Evolutionary conservation across 139 green algal species (phyloP), one percentile per base, ranked within the genome.

Genomic region (Chlorella sorokiniana): DNA sequence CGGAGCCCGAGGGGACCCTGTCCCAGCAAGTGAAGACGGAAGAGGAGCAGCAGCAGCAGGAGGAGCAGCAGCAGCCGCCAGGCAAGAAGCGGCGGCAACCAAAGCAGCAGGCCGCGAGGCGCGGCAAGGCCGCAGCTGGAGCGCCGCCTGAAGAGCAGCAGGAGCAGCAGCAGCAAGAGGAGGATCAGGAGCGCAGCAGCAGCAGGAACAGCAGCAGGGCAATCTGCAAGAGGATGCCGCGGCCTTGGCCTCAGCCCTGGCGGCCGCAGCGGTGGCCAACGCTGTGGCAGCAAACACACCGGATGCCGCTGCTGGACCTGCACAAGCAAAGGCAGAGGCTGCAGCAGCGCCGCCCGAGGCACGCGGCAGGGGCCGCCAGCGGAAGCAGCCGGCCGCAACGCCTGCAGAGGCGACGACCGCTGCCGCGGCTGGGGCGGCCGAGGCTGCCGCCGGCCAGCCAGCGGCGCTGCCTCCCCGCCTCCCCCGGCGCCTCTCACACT

Each of bases 11-110:
- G n/a, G n/a, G n/a, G n/a, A n/a, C n/a, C n/a, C n/a, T n/a, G n/a
- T n/a, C n/a, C n/a, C n/a, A n/a, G n/a, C n/a, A n/a, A n/a, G 48
- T 11, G 14, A 59, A 59, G 48, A 16, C 48, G 14, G 16, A 59
- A 16, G 56, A 6, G 6, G n/a, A n/a, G 56, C 45, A 59, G 59
- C 75, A 81, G 75, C 59, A 70, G 61, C 41, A 81, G 76, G 31
- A 79, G 48, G 37, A 65, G 41, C 25, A 33, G 25, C 10, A 22
- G 40, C 68, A 37, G 40, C 7, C 68, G 27, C 68, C 25, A 59
- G 33, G 16, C 14, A 33, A 27, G 33, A 6, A 70, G 63, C 54
- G 37, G 74, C 74, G 44, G 74, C 37, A 44, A 51, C 51, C 51
- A 22, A 33, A 51, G 72, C 35, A 42, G 3, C 56, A 44, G 48